phyloP scores from a whole-genome alignment of 768 basidiomycete species.

The Pluteus cervinus region DNA sequence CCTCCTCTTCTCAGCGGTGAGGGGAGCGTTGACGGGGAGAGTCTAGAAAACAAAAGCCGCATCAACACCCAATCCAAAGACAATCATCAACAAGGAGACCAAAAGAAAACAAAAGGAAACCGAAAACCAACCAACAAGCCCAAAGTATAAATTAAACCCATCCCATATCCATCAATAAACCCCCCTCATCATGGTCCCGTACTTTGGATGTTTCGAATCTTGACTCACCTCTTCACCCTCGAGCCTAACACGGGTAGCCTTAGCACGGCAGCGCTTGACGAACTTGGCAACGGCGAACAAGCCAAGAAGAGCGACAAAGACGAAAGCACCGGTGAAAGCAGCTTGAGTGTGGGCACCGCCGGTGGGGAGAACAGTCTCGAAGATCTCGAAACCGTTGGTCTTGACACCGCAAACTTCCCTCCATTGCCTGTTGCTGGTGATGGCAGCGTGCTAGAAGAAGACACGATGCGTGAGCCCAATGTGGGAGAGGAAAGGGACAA shows the following conservation, averaged over 20 bases:
- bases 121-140: too few species aligned
- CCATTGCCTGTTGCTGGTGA: slow-evolving; percentile 53
- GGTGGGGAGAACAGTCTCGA: slow-evolving; percentile 19
- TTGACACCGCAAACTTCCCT: slow-evolving; percentile 36
- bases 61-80: too few species aligned
- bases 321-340: slow-evolving; percentile 29
- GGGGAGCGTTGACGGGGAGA: slow-evolving; percentile 18
- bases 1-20: slow-evolving; percentile 21
- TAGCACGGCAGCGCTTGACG: slow-evolving; percentile 33
- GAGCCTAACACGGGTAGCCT: slow-evolving; percentile 33
- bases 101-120: too few species aligned
- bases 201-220: too few species aligned
- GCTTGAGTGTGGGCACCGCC: slow-evolving; percentile 19
- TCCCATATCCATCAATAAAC: too few species aligned
- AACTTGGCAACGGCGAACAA: slow-evolving; percentile 31
- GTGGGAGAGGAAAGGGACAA: background rate
- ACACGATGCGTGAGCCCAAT: background rate
- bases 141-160: too few species aligned
- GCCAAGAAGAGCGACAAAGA: slow-evolving; percentile 31
- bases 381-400: slow-evolving; percentile 12
- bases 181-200: too few species aligned
- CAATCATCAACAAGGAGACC: too few species aligned
- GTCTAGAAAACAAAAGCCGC: too few species aligned
- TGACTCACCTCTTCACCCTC: slow-evolving; percentile 46
- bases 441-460: slow-evolving; percentile 36